phyloP scores from a whole-genome alignment of 148 eudicot species.

The Salicornia ramosissima region DNA sequence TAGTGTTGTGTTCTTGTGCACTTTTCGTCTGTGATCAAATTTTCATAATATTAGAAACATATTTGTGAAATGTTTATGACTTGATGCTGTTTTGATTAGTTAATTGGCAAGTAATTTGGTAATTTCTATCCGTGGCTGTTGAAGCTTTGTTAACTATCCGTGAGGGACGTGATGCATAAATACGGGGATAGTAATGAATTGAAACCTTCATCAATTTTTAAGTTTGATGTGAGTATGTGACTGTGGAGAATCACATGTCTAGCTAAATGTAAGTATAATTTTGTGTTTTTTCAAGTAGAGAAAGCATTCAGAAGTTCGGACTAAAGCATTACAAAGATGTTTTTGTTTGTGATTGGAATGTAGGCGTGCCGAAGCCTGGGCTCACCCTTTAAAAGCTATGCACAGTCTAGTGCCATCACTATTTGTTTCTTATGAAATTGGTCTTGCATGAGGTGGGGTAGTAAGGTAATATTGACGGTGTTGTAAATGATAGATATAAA shows the following conservation, averaged over 20 bases:
- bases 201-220: neutral
- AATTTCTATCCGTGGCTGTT: neutral
- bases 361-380: no score
- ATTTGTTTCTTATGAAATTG: neutral
- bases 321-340: no score
- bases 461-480: neutral
- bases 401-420: no score
- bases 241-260: neutral
- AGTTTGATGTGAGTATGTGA: neutral
- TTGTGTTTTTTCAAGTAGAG: neutral
- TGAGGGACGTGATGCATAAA: neutral
- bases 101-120: no score
- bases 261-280: neutral
- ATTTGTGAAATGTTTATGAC: neutral
- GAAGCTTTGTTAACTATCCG: neutral
- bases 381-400: no score
- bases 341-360: no score
- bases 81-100: neutral
- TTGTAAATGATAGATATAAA: neutral
- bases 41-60: no score
- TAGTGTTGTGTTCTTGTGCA: neutral
- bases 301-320: no score
- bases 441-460: neutral
- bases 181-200: neutral
- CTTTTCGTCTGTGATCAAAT: neutral